Conservation (phyloP, 192 early-diverging fungal species). For the Linnemannia exigua region DNA sequence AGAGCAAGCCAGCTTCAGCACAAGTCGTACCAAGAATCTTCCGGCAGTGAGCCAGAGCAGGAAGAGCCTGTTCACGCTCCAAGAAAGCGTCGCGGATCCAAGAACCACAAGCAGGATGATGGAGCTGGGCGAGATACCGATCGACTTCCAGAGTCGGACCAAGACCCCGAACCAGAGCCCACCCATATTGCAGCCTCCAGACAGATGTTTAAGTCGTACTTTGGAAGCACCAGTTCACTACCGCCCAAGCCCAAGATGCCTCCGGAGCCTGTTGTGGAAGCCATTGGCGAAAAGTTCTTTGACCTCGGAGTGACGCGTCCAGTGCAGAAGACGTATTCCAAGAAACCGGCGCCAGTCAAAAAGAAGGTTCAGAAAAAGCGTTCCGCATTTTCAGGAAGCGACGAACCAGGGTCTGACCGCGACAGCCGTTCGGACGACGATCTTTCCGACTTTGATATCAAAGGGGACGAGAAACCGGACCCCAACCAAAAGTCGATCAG, state of each 20-base stretch:
- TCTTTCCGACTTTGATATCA: conserved; percentile 12
- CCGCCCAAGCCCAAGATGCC: not conserved
- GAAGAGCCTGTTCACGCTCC: not conserved
- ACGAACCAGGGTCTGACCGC: conserved; percentile 7
- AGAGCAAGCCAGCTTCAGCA: conserved; percentile 4
- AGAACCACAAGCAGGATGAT: not conserved
- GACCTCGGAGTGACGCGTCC: not conserved
- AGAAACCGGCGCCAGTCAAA: not conserved
- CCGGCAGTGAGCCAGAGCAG: not conserved
- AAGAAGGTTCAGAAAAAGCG: conserved; percentile 5
- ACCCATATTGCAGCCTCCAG: not conserved
- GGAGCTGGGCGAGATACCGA: not conserved
- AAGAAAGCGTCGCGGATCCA: not conserved
- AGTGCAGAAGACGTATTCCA: not conserved
- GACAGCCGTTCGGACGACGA: conserved; percentile 28
- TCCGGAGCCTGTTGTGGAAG: not conserved
- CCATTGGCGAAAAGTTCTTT: not conserved
- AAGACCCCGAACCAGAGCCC: conserved; percentile 16
- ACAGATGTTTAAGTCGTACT: conserved; percentile 9
- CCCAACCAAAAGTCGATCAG: conserved; percentile 48
- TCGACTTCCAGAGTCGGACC: not conserved
- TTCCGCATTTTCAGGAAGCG: conserved; percentile 30
- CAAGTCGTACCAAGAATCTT: conserved; percentile 12
- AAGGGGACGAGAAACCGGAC: conserved; percentile 31
- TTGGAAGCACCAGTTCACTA: conserved; percentile 8